Base-by-base conservation (phyloP, 2,329 filamentous ascomycete species). In the Penicillium sp. region DNA sequence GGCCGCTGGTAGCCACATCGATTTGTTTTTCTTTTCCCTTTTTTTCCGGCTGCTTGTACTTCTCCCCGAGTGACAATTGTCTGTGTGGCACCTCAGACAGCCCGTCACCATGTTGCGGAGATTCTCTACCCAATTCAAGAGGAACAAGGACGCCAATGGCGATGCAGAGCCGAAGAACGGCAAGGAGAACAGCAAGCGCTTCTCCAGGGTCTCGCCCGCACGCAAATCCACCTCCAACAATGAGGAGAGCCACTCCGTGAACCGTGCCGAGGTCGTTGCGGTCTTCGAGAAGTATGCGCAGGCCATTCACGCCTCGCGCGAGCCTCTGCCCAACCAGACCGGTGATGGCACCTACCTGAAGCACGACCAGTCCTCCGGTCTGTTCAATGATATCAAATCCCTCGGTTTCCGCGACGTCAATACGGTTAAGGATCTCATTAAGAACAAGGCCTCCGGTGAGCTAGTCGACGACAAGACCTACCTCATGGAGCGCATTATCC, bases 401-500 rank as follows among this genome's bases (percentile, higher is more conserved):
- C 62, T 87, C 62, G 75, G 48, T 43, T 72, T 64, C 25, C 55
- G 64, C 72, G 84, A 87, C 50, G 59, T 84, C 30, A 76, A 77
- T 53, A 86, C 84, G 0, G 67, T 87, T 13, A 63, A 77, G 30
- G 71, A 77, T 4, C 66, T 87, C 25, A 68, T 87, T 41, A 75
- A 77, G 39, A 73, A 69, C 45, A 81, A 86, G 63, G 62, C 81
- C 20, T 82, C 78, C 51, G 81, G 84, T 1, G 74, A 78, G 33
- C 71, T 83, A 8, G 65, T 79, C 4, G 82, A 91, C 54, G 87
- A 91, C 68, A 86, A 84, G 67, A 85, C 81, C 2, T 85, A 87
- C 73, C 70, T 87, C 30, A 86, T 88, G 80, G 85, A 27, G 62
- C 73, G 79, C 6, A 74, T 84, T 4, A 87, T 88, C 45, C 78